These are phyloP conservation scores for Fragaria vesca DNA, from an alignment of 306 rosid species.

Conservation along the genomic window DNA sequence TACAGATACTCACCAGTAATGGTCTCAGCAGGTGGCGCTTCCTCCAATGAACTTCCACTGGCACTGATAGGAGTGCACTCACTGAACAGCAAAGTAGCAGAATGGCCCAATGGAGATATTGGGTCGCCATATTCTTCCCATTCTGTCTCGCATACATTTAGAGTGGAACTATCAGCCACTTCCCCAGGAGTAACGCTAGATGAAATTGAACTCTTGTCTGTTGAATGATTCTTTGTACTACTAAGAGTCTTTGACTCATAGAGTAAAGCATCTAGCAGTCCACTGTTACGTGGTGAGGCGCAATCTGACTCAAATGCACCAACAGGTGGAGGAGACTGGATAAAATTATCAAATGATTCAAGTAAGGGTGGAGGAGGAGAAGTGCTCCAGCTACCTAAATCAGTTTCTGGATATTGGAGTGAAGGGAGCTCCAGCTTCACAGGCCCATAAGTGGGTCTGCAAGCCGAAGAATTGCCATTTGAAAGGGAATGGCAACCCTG, in stretches of 20 bases:
- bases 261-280: slow-evolving; percentile 84
- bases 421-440: slow-evolving; percentile 99
- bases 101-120: slow-evolving; percentile 61
- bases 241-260: slow-evolving; percentile 54
- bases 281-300: slow-evolving; percentile 72
- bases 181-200: slow-evolving; percentile 63
- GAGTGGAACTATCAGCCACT: slow-evolving; percentile 47
- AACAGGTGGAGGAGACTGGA: slow-evolving; percentile 55
- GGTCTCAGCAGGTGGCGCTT: slow-evolving; percentile 41
- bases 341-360: slow-evolving; percentile 70
- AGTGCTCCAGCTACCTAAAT: slow-evolving; percentile 76
- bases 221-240: slow-evolving; percentile 51
- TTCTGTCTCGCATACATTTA: slow-evolving; percentile 53
- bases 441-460: slow-evolving; percentile 64
- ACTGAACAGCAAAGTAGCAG: slow-evolving; percentile 56
- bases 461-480: slow-evolving; percentile 94
- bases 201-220: slow-evolving; percentile 71
- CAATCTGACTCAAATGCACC: slow-evolving; percentile 57
- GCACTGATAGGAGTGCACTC: slow-evolving; percentile 59
- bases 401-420: slow-evolving; percentile 96
- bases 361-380: slow-evolving; percentile 58
- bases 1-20: slow-evolving; percentile 56
- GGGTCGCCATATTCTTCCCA: slow-evolving; percentile 62
- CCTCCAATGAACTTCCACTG: slow-evolving; percentile 61
- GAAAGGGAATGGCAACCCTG: slow-evolving; percentile 76